phyloP scores from a whole-genome alignment of 108 stramenopile genomes.

The Fistulifera pelliculosa region DNA sequence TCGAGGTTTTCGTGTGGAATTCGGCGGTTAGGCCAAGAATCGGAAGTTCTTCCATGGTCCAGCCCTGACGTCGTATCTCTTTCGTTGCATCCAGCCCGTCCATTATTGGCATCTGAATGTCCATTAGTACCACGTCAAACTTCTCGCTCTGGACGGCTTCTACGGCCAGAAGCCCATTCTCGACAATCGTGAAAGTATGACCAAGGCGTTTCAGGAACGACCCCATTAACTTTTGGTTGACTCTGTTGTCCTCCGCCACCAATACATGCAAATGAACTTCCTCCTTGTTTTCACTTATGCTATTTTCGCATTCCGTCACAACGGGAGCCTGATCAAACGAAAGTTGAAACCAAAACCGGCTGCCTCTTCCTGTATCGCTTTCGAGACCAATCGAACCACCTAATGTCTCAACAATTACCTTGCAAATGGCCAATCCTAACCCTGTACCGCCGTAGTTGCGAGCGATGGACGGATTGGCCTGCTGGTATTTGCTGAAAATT shows the following conservation, averaged over 20 bases:
- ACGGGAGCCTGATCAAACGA: slow-evolving; percentile 14
- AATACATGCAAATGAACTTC: slow-evolving; percentile 18
- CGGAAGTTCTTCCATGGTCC: slow-evolving; percentile 7
- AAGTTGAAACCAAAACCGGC: slow-evolving; percentile 23
- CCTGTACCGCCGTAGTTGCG: slow-evolving; percentile 47
- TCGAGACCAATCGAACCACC: slow-evolving; percentile 35
- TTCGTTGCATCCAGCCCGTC: slow-evolving; percentile 46
- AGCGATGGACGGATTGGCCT: slow-evolving; percentile 27
- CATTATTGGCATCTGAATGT: slow-evolving; percentile 64
- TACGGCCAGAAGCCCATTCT: slow-evolving; percentile 28
- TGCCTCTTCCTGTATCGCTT: slow-evolving; percentile 20
- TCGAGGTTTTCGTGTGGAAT: slow-evolving; percentile 10
- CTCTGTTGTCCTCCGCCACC: slow-evolving; percentile 47
- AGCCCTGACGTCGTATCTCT: slow-evolving; percentile 13
- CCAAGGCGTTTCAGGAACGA: slow-evolving; percentile 30
- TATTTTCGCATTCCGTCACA: slow-evolving; percentile 1
- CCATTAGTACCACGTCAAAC: slow-evolving; percentile 56
- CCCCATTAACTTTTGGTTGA: slow-evolving; percentile 31
- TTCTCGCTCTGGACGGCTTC: slow-evolving; percentile 6
- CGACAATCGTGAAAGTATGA: slow-evolving; percentile 15
- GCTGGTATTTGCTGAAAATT: slow-evolving; percentile 39
- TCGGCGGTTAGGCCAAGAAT: slow-evolving; percentile 43
- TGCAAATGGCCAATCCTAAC: slow-evolving; percentile 42
- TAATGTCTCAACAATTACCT: slow-evolving; percentile 30
- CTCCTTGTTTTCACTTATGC: not conserved